Conservation (phyloP, 441 rosid species). For the Pelargonium citronellum region DNA sequence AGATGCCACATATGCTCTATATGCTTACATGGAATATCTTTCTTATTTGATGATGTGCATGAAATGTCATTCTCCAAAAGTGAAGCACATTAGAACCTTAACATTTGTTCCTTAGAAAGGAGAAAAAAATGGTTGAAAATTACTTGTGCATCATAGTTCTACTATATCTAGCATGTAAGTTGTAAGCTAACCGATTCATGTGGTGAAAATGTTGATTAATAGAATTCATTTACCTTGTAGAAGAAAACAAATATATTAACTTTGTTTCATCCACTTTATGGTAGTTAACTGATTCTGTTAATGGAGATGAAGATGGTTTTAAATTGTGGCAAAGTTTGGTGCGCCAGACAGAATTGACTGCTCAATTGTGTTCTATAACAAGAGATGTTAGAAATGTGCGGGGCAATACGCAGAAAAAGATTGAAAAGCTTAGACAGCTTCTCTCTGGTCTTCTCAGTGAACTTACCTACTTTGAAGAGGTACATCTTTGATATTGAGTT, state of each 20-base stretch:
- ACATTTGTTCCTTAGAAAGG: neutral
- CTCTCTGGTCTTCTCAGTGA: constrained; percentile 91
- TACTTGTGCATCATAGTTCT: neutral
- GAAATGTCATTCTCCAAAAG: neutral
- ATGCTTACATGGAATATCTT: neutral
- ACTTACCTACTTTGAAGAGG: constrained; percentile 97
- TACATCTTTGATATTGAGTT: constrained; percentile 26
- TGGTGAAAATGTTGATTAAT: constrained; percentile 14
- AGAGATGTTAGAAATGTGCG: constrained; percentile 91
- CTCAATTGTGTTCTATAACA: constrained; percentile 81
- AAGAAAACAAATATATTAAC: neutral
- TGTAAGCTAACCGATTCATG: constrained; percentile 7
- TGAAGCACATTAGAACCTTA: neutral
- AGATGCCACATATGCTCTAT: neutral
- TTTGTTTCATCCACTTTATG: constrained; percentile 20
- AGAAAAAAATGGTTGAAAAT: neutral
- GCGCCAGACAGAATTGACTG: constrained; percentile 90
- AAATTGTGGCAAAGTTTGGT: constrained; percentile 89
- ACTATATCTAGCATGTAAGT: neutral
- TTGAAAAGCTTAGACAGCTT: constrained; percentile 94
- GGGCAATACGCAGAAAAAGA: constrained; percentile 95
- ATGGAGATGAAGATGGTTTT: constrained; percentile 68
- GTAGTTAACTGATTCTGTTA: constrained; percentile 58
- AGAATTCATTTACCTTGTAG: neutral
- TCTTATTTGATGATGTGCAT: neutral